Evolutionary conservation across 2,329 filamentous ascomycete species (phyloP).

Genomic region (Penicillium nordicum): DNA sequence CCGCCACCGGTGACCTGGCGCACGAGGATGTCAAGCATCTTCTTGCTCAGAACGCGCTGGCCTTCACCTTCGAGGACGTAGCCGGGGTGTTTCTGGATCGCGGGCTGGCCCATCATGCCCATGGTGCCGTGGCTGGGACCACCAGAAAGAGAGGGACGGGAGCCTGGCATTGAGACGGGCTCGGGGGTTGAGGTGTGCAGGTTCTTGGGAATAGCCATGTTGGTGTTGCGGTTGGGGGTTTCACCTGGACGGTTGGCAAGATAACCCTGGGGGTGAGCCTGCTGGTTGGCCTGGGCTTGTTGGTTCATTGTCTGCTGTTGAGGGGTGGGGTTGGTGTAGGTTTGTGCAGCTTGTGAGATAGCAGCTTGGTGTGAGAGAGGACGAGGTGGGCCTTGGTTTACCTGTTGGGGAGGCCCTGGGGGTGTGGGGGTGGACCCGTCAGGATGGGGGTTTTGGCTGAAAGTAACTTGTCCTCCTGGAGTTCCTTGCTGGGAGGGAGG

Average conservation of each 20-base stretch:
- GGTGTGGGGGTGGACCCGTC: conserved; percentile 34
- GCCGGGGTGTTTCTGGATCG: conserved; percentile 73
- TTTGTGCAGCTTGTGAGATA: conserved; percentile 45
- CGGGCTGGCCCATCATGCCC: conserved; percentile 83
- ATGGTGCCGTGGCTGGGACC: conserved; percentile 71
- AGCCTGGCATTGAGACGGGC: conserved; percentile 68
- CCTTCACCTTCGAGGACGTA: conserved; percentile 89
- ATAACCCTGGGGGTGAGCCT: conserved; percentile 42
- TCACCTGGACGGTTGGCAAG: conserved; percentile 42
- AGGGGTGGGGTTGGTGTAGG: conserved; percentile 37
- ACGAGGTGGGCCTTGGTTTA: conserved; percentile 38
- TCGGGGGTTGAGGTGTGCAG: conserved; percentile 69
- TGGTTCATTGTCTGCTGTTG: conserved; percentile 29
- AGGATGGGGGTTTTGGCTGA: conserved; percentile 31
- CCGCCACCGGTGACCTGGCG: conserved; percentile 83
- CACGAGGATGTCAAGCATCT: conserved; percentile 93
- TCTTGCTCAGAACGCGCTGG: conserved; percentile 92
- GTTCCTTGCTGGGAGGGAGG: conserved; percentile 30
- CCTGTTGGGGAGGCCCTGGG: conserved; percentile 27
- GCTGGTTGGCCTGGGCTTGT: conserved; percentile 33
- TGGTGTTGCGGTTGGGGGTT: conserved; percentile 49
- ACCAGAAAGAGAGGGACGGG: conserved; percentile 77
- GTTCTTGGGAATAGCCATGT: conserved; percentile 79
- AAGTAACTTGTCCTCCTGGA: conserved; percentile 28
- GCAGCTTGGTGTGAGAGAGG: conserved; percentile 47